Conservation (phyloP, 768 basidiomycete genomes). For the Termitomyces heimii region DNA sequence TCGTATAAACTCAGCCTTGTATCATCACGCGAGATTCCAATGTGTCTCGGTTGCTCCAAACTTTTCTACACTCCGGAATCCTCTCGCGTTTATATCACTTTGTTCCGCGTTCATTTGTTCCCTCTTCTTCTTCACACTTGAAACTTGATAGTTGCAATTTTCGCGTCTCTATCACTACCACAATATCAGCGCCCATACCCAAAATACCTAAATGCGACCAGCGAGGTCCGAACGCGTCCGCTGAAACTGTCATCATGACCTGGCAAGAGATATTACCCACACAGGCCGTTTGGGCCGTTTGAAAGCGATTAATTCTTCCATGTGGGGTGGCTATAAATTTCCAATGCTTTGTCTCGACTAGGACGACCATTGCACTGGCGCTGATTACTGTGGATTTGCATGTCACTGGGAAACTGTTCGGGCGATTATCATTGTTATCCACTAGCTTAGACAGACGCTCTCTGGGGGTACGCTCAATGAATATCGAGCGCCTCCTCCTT, state of each 20-base stretch:
- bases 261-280: neutral
- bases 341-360: neutral
- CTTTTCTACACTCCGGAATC: too few species aligned
- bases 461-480: neutral
- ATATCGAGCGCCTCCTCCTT: neutral
- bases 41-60: too few species aligned
- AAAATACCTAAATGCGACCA: neutral
- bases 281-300: neutral
- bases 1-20: too few species aligned
- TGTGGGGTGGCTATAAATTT: neutral
- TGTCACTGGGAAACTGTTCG: neutral
- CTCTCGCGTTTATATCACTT: too few species aligned
- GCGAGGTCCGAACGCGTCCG: neutral
- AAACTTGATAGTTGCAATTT: neutral
- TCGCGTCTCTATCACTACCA: neutral
- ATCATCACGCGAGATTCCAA: too few species aligned
- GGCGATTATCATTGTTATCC: too few species aligned
- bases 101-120: too few species aligned
- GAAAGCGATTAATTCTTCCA: neutral
- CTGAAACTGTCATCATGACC: neutral
- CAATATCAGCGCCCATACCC: neutral
- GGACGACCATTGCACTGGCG: neutral
- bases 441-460: too few species aligned
- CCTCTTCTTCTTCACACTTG: too few species aligned
- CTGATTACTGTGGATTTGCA: too few species aligned